Percentiles rank a stretch among this genome's conserved stretches.
Evolutionary conservation across 192 early-diverging fungal species (phyloP).

Genomic region (Jimgerdemannia lactiflua): DNA sequence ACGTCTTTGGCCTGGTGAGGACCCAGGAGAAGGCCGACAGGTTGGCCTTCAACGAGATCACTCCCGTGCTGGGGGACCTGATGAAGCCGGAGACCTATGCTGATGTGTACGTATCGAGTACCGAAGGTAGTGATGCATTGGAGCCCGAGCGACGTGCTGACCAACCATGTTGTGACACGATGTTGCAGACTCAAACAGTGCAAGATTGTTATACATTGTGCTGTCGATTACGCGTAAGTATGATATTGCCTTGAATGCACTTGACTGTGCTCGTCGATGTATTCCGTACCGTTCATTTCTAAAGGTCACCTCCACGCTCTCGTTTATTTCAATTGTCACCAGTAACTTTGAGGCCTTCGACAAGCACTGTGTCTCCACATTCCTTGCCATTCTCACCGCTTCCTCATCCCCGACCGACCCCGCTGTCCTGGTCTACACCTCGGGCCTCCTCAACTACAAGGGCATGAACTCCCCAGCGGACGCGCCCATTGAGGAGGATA

Average conservation of each 20-base stretch:
- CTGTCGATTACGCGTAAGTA: neutral
- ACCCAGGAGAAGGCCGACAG: conserved; percentile 3
- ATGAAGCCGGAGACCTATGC: neutral
- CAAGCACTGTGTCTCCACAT: neutral
- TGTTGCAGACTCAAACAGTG: neutral
- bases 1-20: conserved; percentile 29
- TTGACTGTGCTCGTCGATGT: neutral
- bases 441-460: neutral
- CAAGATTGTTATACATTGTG: neutral
- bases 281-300: neutral
- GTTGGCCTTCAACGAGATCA: conserved; percentile 24
- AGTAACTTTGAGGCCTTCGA: neutral
- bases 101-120: neutral
- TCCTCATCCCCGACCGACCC: neutral
- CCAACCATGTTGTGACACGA: neutral
- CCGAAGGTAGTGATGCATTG: neutral
- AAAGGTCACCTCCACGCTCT: too few relatives aligned
- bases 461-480: neutral
- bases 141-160: neutral
- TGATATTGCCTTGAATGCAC: neutral
- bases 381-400: neutral
- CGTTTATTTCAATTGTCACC: neutral
- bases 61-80: conserved; percentile 20
- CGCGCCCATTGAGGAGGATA: neutral
- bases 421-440: neutral